Evolutionary conservation across 257 asterid species (phyloP).

Genomic region (Euphrasia confusa): DNA sequence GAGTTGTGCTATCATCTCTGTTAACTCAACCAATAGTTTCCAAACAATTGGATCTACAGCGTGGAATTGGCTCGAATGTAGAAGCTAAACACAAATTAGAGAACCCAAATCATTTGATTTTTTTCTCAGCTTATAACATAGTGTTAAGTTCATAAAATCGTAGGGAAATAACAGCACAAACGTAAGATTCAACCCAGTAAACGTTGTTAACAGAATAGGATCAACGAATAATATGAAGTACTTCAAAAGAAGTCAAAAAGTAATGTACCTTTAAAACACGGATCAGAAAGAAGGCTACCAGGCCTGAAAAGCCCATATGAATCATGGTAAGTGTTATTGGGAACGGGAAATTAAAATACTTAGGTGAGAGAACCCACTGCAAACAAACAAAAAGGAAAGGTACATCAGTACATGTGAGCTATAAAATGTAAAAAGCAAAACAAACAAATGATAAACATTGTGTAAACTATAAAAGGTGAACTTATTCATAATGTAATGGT

Average conservation of each 20-base stretch:
- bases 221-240: slow-evolving; percentile 6
- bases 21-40: neutral
- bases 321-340: slow-evolving; percentile 87
- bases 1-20: slow-evolving; percentile 2
- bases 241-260: slow-evolving; percentile 8
- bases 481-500: neutral
- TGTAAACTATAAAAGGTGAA: neutral
- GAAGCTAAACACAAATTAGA: neutral
- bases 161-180: neutral
- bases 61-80: neutral
- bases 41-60: slow-evolving; percentile 10
- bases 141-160: neutral
- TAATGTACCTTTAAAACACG: slow-evolving; percentile 64
- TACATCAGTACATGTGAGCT: neutral
- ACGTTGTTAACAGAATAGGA: neutral
- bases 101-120: neutral
- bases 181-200: neutral
- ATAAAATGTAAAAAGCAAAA: neutral
- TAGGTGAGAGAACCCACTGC: slow-evolving; percentile 93
- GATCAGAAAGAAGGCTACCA: slow-evolving; percentile 72
- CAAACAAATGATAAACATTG: neutral
- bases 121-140: neutral
- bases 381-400: slow-evolving; percentile 21
- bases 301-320: slow-evolving; percentile 85
- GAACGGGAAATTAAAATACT: slow-evolving; percentile 77